These are phyloP conservation scores for Aspergillus funiculosus DNA, from an alignment of 495 filamentous ascomycete species.

Conservation along the genomic window DNA sequence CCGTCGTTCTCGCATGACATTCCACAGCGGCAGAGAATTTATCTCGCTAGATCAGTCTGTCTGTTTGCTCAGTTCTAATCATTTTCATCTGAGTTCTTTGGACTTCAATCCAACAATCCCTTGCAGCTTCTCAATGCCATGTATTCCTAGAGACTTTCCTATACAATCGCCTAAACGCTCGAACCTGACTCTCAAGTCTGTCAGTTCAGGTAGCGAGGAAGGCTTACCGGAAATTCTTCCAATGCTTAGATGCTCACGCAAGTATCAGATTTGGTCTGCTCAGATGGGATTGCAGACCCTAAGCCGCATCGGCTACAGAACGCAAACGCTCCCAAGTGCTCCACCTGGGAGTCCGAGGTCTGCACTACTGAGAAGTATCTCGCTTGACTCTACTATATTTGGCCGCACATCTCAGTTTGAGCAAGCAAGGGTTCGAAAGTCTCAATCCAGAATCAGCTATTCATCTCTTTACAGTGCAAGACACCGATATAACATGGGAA, in stretches of 20 bases:
- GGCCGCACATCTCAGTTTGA: not conserved
- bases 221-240: not conserved
- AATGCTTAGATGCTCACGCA: constrained; percentile 12
- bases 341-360: constrained; percentile 38
- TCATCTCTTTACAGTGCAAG: not conserved
- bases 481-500: too few relatives aligned
- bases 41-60: not conserved
- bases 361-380: constrained; percentile 24
- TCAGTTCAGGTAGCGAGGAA: not conserved
- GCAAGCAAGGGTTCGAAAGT: not conserved
- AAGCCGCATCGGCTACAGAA: constrained; percentile 4
- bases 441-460: constrained; percentile 1
- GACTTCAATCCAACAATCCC: not conserved
- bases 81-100: not conserved
- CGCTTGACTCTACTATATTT: constrained; percentile 16
- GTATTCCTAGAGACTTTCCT: not conserved
- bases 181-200: not conserved
- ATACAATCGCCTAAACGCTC: not conserved
- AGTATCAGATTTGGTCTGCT: constrained; percentile 35
- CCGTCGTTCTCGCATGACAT: not conserved
- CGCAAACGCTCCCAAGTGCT: constrained; percentile 18
- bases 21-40: not conserved
- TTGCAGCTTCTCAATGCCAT: constrained; percentile 17
- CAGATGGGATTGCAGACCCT: constrained; percentile 31
- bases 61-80: not conserved